phyloP scores from a whole-genome alignment of 495 filamentous ascomycete genomes.

The Annulohypoxylon moriforme region DNA sequence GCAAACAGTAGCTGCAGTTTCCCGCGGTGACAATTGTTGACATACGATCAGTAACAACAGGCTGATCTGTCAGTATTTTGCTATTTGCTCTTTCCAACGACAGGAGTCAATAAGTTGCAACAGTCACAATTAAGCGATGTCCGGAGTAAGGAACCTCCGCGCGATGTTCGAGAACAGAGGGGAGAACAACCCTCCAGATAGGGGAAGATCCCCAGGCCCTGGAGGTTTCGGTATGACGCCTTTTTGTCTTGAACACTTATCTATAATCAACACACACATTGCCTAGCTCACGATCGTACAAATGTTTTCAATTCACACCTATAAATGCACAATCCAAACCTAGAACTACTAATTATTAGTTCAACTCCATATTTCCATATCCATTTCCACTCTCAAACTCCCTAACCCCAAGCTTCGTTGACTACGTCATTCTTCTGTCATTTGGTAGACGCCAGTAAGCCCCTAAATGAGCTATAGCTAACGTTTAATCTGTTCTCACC shows the following conservation, averaged over 20 bases:
- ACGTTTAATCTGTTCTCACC: constrained; percentile 35
- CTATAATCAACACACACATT: no score
- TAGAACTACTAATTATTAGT: constrained; percentile 14
- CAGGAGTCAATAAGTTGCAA: constrained; percentile 39
- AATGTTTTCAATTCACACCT: background rate
- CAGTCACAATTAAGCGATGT: constrained; percentile 54
- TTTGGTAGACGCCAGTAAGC: constrained; percentile 15
- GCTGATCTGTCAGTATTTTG: constrained; percentile 24
- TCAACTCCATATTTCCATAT: constrained; percentile 27
- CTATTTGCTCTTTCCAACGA: constrained; percentile 21
- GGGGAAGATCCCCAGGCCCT: constrained; percentile 75
- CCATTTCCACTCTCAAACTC: constrained; percentile 10
- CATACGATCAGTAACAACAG: constrained; percentile 38
- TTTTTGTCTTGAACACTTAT: constrained; percentile 23
- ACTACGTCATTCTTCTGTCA: constrained; percentile 24
- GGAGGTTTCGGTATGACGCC: constrained; percentile 45
- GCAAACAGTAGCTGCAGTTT: constrained; percentile 36
- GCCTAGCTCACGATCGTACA: background rate
- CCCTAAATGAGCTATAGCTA: constrained; percentile 35
- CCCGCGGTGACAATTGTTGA: constrained; percentile 44
- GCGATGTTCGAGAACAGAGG: constrained; percentile 88
- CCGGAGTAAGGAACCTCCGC: constrained; percentile 72
- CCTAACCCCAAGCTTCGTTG: constrained; percentile 12
- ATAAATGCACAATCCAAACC: constrained; percentile 2
- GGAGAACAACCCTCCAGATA: constrained; percentile 72